These are phyloP conservation scores for Auricularia sp. DNA, from an alignment of 768 basidiomycete species.

Conservation along the genomic window DNA sequence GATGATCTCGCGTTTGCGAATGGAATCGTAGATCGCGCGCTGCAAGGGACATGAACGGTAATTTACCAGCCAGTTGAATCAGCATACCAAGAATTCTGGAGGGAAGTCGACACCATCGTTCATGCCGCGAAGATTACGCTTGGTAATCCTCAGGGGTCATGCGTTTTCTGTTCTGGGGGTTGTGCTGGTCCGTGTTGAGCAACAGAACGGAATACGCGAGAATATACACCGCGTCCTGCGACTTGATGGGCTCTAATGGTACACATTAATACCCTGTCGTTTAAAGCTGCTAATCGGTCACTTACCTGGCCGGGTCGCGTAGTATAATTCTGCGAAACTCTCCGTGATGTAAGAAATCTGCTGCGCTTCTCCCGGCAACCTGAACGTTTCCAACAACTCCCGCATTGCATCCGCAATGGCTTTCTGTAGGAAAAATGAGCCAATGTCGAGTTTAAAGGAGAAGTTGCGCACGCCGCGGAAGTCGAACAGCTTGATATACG, in stretches of 20 bases:
- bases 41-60: constrained; percentile 21
- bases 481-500: constrained; percentile 82
- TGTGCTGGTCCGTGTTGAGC: constrained; percentile 96
- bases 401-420: constrained; percentile 92
- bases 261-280: too few relatives aligned
- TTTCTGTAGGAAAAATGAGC: constrained; percentile 46
- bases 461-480: constrained; percentile 64
- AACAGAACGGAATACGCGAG: constrained; percentile 92
- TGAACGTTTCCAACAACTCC: constrained; percentile 85
- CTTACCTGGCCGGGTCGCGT: constrained; percentile 71
- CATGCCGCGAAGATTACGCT: constrained; percentile 83
- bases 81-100: constrained; percentile 67
- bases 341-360: constrained; percentile 92
- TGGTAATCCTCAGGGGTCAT: constrained; percentile 95
- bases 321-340: constrained; percentile 86
- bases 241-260: constrained; percentile 69
- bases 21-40: constrained; percentile 89
- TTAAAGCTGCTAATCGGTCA: constrained; percentile 1
- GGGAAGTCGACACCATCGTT: constrained; percentile 81
- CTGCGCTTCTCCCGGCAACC: constrained; percentile 90
- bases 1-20: constrained; percentile 87
- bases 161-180: constrained; percentile 85
- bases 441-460: not conserved
- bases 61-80: not conserved
- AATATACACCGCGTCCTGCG: constrained; percentile 88